Evolutionary conservation across 108 stramenopile genomes (phyloP), one percentile per base, ranked within the genome.

Genomic region (Pseudonitzschia multiseries): DNA sequence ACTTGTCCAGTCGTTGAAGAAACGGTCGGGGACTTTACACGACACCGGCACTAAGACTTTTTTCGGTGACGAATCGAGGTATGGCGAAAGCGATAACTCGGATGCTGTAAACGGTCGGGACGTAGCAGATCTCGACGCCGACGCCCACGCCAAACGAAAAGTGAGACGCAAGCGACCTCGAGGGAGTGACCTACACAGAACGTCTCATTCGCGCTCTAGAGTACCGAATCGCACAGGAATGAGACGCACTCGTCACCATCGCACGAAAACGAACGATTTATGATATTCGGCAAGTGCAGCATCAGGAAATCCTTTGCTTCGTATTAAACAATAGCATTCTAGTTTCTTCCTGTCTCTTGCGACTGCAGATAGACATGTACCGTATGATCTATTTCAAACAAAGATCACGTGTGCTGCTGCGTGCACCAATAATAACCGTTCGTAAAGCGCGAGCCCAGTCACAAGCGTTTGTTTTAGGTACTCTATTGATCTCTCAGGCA

Each of bases 1-100:
- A 40, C 28, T 62, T 29, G 29, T 62, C 40, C 61, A 62, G 31
- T 62, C 36, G 15, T 62, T 62, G 61, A 40, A 62, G n/a, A 62
- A 62, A 28, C 4, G 32, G 27, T 33, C 12, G 3, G 61, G 29
- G 33, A 62, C 29, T 62, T 28, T 17, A 40, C 46, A 5, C 4
- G 46, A 48, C 46, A 48, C 14, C 4, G 13, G 12, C 14, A 10
- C 46, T 3, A 48, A 48, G 46, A 2, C 46, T 5, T 48, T 48
- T 14, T 10, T 18, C 12, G 46, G 46, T 8, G 14, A 18, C 9
- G 18, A 18, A 18, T 18, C 18, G 17, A 48, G 46, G 46, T 56
- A 24, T 26, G 61, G 29, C 15, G n/a, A 13, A n/a, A 62, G 15
- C 20, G 61, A 22, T 40, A 8, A n/a, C 15, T 62, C 31, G 26